A percentile compares a stretch with the other conserved stretches of the same genome.
Evolutionary conservation across 140 eudicot species (phyloP).

Genomic region (Cichorium intybus): DNA sequence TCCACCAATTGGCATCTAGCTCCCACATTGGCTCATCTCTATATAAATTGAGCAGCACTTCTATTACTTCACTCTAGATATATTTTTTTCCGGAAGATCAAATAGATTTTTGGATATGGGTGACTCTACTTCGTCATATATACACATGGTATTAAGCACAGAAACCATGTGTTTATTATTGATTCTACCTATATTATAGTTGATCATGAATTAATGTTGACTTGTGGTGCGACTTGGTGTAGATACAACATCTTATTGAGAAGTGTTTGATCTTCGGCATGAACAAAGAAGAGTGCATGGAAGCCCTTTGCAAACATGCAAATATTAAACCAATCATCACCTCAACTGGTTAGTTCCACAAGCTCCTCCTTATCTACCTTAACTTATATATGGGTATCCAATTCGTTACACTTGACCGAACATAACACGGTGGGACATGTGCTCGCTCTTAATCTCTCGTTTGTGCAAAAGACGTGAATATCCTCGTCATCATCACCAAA

Average conservation of each 20-base stretch:
- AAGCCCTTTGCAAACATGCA: conserved; percentile 62
- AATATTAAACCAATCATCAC: conserved; percentile 56
- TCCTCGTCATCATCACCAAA: no score
- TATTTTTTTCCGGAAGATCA: background rate
- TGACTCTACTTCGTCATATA: conserved; percentile 56
- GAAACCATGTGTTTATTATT: conserved; percentile 4
- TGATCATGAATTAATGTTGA: conserved; percentile 1
- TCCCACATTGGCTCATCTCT: conserved; percentile 55
- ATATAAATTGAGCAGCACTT: conserved; percentile 11
- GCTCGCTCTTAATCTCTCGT: no score
- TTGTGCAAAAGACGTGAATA: no score
- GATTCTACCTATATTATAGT: conserved; percentile 1
- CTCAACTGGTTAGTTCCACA: conserved; percentile 46
- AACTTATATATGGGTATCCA: background rate
- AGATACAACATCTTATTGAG: conserved; percentile 69
- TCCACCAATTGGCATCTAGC: conserved; percentile 57
- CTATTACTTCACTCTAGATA: background rate
- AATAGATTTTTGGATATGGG: conserved; percentile 26
- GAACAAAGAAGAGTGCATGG: conserved; percentile 71
- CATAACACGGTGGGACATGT: no score
- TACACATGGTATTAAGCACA: conserved; percentile 42
- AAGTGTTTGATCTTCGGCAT: conserved; percentile 60
- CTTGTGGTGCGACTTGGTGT: background rate
- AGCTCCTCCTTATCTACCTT: background rate
- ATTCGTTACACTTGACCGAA: no score